Evolutionary conservation across 163 green algal genomes (phyloP).

Genomic region (Prototheca wickerhamii): DNA sequence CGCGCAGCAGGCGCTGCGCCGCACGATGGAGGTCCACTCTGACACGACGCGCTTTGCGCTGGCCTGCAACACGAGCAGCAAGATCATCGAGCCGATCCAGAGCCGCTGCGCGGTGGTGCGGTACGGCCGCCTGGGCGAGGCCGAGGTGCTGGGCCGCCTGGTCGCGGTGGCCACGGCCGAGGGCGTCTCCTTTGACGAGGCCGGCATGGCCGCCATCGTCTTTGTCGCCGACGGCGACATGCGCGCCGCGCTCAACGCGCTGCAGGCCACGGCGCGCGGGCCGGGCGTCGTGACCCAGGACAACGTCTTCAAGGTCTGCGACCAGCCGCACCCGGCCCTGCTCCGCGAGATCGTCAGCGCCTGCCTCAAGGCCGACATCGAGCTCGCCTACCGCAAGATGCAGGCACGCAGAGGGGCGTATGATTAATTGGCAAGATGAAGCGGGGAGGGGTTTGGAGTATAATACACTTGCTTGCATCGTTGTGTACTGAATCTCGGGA

Average conservation of each 20-base stretch:
- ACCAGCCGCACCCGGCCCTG: slow-evolving; percentile 92
- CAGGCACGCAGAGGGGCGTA: no score
- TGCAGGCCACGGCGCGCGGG: slow-evolving; percentile 76
- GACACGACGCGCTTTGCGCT: slow-evolving; percentile 94
- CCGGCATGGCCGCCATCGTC: slow-evolving; percentile 90
- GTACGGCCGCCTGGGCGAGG: slow-evolving; percentile 62
- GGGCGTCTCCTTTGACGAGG: slow-evolving; percentile 49
- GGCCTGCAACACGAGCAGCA: slow-evolving; percentile 91
- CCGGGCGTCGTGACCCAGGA: slow-evolving; percentile 86
- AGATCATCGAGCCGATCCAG: slow-evolving; percentile 98
- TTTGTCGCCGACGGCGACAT: slow-evolving; percentile 99
- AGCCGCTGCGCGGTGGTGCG: slow-evolving; percentile 90
- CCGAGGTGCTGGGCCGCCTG: slow-evolving; percentile 80
- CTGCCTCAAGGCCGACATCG: slow-evolving; percentile 58
- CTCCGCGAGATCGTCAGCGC: slow-evolving; percentile 65
- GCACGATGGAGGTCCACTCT: slow-evolving; percentile 98
- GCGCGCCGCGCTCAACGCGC: slow-evolving; percentile 95
- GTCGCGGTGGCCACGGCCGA: slow-evolving; percentile 51
- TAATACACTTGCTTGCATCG: no score
- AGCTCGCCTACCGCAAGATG: slow-evolving; percentile 71
- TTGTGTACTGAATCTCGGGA: no score
- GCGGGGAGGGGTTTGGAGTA: no score
- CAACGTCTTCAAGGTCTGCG: slow-evolving; percentile 95
- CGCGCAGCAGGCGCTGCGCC: slow-evolving; percentile 92
- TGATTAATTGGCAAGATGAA: no score